Evolutionary conservation across 805 yeast species (phyloP), one percentile per base, ranked within the genome.

Genomic region (Lipomyces kockii): DNA sequence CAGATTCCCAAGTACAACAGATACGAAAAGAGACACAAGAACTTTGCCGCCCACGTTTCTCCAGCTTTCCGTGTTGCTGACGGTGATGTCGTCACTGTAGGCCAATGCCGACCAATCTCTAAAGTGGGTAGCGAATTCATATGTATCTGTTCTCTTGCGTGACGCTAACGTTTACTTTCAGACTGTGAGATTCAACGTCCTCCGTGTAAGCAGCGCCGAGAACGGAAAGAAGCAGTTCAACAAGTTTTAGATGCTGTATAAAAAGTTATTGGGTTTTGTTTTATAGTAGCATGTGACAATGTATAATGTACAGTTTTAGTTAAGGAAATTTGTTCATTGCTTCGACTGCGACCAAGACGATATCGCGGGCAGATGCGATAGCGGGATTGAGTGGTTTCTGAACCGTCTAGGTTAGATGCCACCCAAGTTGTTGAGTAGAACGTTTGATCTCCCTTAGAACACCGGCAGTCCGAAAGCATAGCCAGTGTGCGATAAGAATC

Each of bases 1-100:
- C 35, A 67, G 69, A 91, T 95, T 84, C 97, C 98, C 85, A 95
- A 95, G 90, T 95, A 95, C 88, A 95, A 94, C 97, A 93, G 99
- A 91, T 95, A 92, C 91, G 99, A 95, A 88, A 95, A 95, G 91
- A 92, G 99, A 88, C 99, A 95, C 91, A 95, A 95, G 95, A 95
- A 95, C 90, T 88, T 95, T 75, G 96, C 99, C 83, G 99, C 97
- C 80, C 99, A 95, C 87, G 91, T 95, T 80, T 94, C 98, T 76
- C 99, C 99, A 86, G 98, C 98, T 85, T 95, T 95, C 98, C 96
- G 99, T 87, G 97, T 94, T 79, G 86, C 86, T 83, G 98, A 93
- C 83, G 99, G 99, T 89, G 99, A 95, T 82, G 86, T 90, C 76
- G 99, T 95, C 80, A 93, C 97, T 79, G 98, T 95, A 84, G 99